Conservation (phyloP, 331 rosid genomes). For the Malus hybrid region DNA sequence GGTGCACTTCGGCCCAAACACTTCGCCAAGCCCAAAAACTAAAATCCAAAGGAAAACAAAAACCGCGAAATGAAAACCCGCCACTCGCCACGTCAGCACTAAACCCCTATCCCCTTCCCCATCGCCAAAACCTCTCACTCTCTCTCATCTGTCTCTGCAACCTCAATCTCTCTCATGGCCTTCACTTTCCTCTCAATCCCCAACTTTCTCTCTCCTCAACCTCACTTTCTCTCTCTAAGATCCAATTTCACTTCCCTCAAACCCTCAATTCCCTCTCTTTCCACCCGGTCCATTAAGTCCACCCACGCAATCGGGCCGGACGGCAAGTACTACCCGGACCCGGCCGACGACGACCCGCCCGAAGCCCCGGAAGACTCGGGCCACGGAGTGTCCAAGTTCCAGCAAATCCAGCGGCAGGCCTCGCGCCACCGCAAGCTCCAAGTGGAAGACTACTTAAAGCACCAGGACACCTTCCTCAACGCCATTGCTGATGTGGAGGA, state of each 20-base stretch:
- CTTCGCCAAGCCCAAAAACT: not conserved
- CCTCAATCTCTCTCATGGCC: constrained; percentile 42
- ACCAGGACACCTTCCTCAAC: constrained; percentile 72
- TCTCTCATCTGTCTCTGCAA: not conserved
- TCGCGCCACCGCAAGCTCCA: constrained; percentile 57
- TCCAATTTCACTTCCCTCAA: constrained; percentile 13
- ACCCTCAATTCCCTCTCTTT: constrained; percentile 15
- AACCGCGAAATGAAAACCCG: not conserved
- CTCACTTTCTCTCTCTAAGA: constrained; percentile 17
- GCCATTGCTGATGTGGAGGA: constrained; percentile 82
- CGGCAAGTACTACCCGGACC: constrained; percentile 71
- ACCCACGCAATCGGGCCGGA: constrained; percentile 48
- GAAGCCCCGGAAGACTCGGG: constrained; percentile 63
- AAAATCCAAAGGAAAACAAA: not conserved
- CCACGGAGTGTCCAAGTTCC: constrained; percentile 72
- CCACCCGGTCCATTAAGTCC: constrained; percentile 15
- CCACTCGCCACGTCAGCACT: not conserved
- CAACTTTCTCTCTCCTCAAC: constrained; percentile 27
- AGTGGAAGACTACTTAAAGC: constrained; percentile 61
- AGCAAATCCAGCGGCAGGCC: constrained; percentile 75
- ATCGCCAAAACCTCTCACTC: not conserved
- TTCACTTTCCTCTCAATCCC: constrained; percentile 46
- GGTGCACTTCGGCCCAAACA: no score
- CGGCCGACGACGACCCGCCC: constrained; percentile 83
- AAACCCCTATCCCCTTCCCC: not conserved